Conservation (phyloP, 192 early-diverging fungal genomes). For the Pilaira anomala region DNA sequence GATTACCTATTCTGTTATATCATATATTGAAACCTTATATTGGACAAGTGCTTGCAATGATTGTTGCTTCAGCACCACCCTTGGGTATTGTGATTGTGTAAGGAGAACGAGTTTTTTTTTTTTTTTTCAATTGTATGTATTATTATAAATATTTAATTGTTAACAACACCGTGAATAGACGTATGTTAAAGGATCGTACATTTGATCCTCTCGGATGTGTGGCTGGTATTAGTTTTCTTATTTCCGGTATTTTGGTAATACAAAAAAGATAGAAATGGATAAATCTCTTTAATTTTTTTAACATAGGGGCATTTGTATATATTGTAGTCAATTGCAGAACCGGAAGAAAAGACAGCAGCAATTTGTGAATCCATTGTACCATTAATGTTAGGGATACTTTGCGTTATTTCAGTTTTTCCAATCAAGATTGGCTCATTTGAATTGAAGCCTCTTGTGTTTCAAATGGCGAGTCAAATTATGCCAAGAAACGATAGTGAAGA, state of each 20-base stretch:
- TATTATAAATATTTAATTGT: too few relatives aligned
- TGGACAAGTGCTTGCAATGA: constrained; percentile 36
- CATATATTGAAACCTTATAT: constrained; percentile 23
- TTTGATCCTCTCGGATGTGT: constrained; percentile 31
- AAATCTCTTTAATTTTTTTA: not conserved
- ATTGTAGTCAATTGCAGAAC: constrained; percentile 33
- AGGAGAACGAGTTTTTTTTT: not conserved
- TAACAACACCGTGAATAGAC: too few relatives aligned
- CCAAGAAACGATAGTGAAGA: constrained; percentile 21
- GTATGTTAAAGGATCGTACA: constrained; percentile 23
- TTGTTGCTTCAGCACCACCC: constrained; percentile 30
- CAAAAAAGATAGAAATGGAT: not conserved
- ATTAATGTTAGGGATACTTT: constrained; percentile 27
- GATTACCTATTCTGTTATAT: constrained; percentile 30
- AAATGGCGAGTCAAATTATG: constrained; percentile 33
- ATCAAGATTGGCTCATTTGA: constrained; percentile 21
- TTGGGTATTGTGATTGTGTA: constrained; percentile 28
- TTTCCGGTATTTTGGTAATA: constrained; percentile 34
- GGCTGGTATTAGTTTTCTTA: constrained; percentile 32
- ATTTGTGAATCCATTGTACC: constrained; percentile 32
- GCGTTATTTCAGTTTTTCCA: constrained; percentile 29
- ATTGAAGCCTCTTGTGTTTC: constrained; percentile 30
- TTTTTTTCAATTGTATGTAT: not conserved
- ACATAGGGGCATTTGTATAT: too few relatives aligned
- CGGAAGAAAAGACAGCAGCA: constrained; percentile 21